Conservation (phyloP, 129 eudicot species). For the Tagetes erecta region DNA sequence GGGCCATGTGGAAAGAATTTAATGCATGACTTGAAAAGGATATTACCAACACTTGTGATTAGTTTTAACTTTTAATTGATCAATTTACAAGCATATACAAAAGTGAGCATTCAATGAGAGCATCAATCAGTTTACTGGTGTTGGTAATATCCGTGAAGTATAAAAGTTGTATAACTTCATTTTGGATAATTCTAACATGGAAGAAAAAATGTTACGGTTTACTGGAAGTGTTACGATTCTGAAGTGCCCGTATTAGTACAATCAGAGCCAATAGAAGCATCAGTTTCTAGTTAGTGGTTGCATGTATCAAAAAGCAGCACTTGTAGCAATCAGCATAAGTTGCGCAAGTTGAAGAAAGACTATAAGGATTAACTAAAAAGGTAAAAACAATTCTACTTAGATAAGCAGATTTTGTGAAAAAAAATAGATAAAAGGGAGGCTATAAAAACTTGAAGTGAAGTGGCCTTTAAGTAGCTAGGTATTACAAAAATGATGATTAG, state of each 20-base stretch:
- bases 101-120: background rate
- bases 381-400: background rate
- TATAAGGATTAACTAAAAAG: background rate
- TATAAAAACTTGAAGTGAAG: background rate
- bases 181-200: background rate
- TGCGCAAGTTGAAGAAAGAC: background rate
- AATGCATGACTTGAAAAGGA: background rate
- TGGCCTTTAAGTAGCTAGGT: background rate
- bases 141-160: slow-evolving; percentile 10
- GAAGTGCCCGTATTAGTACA: slow-evolving; percentile 16
- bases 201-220: slow-evolving; percentile 4
- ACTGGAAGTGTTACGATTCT: background rate
- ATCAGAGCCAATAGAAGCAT: slow-evolving; percentile 13
- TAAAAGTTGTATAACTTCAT: slow-evolving; percentile 21
- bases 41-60: background rate
- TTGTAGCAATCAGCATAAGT: slow-evolving; percentile 6
- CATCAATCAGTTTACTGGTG: background rate
- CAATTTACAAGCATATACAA: slow-evolving; percentile 3
- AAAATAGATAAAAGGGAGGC: background rate
- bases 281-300: slow-evolving; percentile 3
- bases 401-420: background rate
- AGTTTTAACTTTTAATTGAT: background rate
- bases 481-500: background rate
- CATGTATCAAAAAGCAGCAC: slow-evolving; percentile 12
- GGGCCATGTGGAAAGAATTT: background rate